These are phyloP conservation scores for Ensete ventricosum DNA, from an alignment of 176 grass and related monocot genomes.

Conservation along the genomic window DNA sequence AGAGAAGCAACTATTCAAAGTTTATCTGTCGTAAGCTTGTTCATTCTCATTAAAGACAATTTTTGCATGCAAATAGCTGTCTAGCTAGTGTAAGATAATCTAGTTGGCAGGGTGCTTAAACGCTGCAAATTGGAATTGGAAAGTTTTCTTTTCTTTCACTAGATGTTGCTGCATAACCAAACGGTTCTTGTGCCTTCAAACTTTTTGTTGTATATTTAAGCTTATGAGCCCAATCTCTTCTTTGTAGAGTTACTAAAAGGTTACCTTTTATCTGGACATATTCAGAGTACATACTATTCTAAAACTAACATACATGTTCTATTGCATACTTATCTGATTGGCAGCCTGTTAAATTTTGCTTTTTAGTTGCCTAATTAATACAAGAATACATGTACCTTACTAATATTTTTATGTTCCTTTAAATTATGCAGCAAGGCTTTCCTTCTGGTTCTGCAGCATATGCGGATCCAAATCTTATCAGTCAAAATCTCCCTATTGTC, in stretches of 20 bases:
- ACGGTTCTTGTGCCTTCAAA: not conserved
- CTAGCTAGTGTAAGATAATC: not conserved
- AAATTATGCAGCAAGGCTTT: constrained; percentile 51
- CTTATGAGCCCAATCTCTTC: not conserved
- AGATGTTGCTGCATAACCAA: not conserved
- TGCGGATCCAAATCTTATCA: constrained; percentile 62
- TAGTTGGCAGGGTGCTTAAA: not conserved
- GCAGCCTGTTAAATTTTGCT: not conserved
- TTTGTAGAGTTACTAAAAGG: not conserved
- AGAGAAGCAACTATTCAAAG: constrained; percentile 70
- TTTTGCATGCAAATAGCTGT: not conserved
- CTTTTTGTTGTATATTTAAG: not conserved
- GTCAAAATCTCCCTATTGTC: constrained; percentile 52
- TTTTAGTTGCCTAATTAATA: not conserved
- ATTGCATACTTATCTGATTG: not conserved
- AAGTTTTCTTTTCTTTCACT: not conserved
- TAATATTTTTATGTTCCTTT: not conserved
- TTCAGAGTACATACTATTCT: not conserved
- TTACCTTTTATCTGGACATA: not conserved
- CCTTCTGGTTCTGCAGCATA: constrained; percentile 48
- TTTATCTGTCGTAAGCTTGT: constrained; percentile 53
- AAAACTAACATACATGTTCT: not conserved
- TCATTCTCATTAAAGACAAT: not conserved
- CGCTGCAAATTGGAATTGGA: not conserved
- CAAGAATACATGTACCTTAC: not conserved